A percentile compares a stretch with the other conserved stretches of the same genome.
Evolutionary conservation across 2,329 filamentous ascomycete genomes (phyloP).

Genomic region (Reticulascus tulasneorum): DNA sequence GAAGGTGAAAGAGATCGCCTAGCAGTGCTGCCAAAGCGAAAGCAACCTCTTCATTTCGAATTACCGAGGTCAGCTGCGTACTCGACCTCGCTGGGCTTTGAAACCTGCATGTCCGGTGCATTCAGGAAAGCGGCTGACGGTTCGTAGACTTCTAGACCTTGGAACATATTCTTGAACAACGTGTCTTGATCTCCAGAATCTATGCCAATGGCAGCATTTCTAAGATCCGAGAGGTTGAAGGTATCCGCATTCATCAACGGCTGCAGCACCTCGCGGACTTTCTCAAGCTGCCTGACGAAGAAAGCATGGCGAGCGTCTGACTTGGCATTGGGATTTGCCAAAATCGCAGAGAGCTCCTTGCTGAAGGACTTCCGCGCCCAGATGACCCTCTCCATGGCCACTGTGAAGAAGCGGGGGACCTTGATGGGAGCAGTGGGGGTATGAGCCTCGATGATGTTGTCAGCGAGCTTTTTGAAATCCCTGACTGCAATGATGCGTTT

Average conservation of each 20-base stretch:
- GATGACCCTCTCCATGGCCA: constrained; percentile 33
- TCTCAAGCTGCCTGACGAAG: constrained; percentile 30
- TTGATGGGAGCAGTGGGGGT: not conserved
- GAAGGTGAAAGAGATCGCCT: constrained; percentile 25
- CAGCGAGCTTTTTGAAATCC: constrained; percentile 33
- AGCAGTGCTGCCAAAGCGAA: constrained; percentile 23
- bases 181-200: constrained; percentile 6
- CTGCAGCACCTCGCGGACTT: constrained; percentile 26
- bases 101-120: constrained; percentile 19
- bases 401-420: constrained; percentile 24
- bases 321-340: constrained; percentile 8
- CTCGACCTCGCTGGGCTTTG: constrained; percentile 8
- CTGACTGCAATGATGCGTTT: constrained; percentile 31
- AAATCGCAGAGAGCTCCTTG: constrained; percentile 13
- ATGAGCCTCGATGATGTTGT: constrained; percentile 27
- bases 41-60: constrained; percentile 18
- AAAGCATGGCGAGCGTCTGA: constrained; percentile 25
- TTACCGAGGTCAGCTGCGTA: constrained; percentile 24
- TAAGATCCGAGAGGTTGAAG: not conserved
- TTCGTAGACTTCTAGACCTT: constrained; percentile 29
- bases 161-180: constrained; percentile 27
- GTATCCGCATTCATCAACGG: constrained; percentile 15
- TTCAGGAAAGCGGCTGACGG: constrained; percentile 31
- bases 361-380: constrained; percentile 25
- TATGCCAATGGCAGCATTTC: not conserved